Evolutionary conservation across 331 rosid genomes (phyloP).

Genomic region (Erythrophleum ivorense): DNA sequence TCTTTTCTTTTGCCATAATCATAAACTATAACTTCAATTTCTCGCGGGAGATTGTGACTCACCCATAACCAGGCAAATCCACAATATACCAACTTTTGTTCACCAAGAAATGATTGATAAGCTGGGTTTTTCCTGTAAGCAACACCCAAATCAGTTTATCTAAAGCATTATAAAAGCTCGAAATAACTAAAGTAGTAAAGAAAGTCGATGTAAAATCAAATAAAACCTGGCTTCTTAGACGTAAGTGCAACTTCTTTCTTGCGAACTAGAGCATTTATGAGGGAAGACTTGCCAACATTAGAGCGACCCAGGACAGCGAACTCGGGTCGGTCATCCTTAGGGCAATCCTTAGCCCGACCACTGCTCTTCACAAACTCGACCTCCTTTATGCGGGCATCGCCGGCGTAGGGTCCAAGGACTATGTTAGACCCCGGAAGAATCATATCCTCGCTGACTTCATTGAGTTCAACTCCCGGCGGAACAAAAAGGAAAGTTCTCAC

Average conservation of each 20-base stretch:
- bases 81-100: conserved; percentile 74
- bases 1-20: not conserved
- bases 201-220: not conserved
- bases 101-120: conserved; percentile 74
- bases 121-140: conserved; percentile 68
- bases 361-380: conserved; percentile 72
- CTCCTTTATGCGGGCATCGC: conserved; percentile 64
- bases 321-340: conserved; percentile 58
- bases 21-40: not conserved
- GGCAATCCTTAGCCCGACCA: conserved; percentile 61
- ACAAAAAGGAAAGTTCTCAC: conserved; percentile 51
- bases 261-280: conserved; percentile 65
- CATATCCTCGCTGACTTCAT: conserved; percentile 57
- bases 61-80: conserved; percentile 82
- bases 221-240: conserved; percentile 71
- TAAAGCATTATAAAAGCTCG: not conserved
- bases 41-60: conserved; percentile 16
- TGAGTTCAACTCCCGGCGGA: conserved; percentile 65
- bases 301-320: conserved; percentile 73
- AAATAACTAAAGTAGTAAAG: not conserved
- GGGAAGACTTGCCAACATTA: conserved; percentile 76
- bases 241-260: conserved; percentile 76
- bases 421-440: conserved; percentile 67
- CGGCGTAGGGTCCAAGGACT: conserved; percentile 68
- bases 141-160: conserved; percentile 27